Evolutionary conservation across 257 asterid species (phyloP).

Genomic region (Cynanchum wilfordii): DNA sequence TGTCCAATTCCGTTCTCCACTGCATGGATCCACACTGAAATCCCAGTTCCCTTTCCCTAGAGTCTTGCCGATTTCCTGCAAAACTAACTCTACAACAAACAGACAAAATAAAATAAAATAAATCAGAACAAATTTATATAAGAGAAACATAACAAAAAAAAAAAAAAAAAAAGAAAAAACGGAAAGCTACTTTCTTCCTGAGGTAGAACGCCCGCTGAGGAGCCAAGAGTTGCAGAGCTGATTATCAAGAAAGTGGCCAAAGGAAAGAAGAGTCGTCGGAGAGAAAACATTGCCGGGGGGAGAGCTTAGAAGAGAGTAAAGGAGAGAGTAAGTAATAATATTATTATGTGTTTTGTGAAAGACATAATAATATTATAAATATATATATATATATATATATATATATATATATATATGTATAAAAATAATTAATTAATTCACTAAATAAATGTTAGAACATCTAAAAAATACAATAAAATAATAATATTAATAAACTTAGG

Average conservation of each 20-base stretch:
- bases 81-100: slow-evolving; percentile 8
- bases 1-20: slow-evolving; percentile 13
- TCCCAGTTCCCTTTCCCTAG: slow-evolving; percentile 25
- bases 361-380: too few relatives aligned
- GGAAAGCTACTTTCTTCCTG: slow-evolving; percentile 10
- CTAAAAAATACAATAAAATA: too few relatives aligned
- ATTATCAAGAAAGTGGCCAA: not conserved
- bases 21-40: slow-evolving; percentile 28
- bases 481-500: too few relatives aligned
- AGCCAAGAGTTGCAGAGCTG: not conserved
- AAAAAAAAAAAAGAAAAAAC: too few relatives aligned
- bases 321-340: too few relatives aligned
- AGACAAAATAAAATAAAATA: too few relatives aligned
- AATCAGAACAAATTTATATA: not conserved
- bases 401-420: too few relatives aligned
- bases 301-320: not conserved
- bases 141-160: too few relatives aligned
- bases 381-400: too few relatives aligned
- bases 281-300: slow-evolving; percentile 1
- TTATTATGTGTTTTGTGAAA: too few relatives aligned
- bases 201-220: slow-evolving; percentile 6
- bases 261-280: not conserved
- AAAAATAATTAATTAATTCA: too few relatives aligned
- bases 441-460: too few relatives aligned
- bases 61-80: slow-evolving; percentile 13